A percentile compares a stretch with the other conserved stretches of the same genome.
These are phyloP conservation scores for Fusarium subtropicale DNA, from an alignment of 2,329 filamentous ascomycete genomes.

Conservation along the genomic window DNA sequence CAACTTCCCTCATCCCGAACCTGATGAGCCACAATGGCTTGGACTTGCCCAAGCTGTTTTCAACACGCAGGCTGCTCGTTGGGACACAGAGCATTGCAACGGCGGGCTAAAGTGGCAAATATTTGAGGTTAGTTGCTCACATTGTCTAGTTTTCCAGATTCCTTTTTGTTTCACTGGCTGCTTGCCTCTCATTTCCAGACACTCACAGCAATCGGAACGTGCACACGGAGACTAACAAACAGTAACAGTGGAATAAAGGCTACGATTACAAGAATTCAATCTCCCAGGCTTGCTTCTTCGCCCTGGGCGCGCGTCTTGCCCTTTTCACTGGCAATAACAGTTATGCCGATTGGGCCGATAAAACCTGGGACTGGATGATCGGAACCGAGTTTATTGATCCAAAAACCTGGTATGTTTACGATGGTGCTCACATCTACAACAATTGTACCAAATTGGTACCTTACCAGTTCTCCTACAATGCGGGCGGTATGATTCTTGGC, in stretches of 20 bases:
- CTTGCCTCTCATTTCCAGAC: background rate
- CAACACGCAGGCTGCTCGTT: slow-evolving; percentile 79
- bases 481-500: slow-evolving; percentile 73
- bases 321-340: slow-evolving; percentile 81
- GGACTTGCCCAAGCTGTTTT: slow-evolving; percentile 83
- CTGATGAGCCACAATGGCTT: slow-evolving; percentile 72
- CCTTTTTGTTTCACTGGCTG: background rate
- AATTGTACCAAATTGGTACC: slow-evolving; percentile 70
- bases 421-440: slow-evolving; percentile 67
- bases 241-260: slow-evolving; percentile 74
- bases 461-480: slow-evolving; percentile 78
- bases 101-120: slow-evolving; percentile 89
- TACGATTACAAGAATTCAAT: slow-evolving; percentile 81
- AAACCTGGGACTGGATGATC: slow-evolving; percentile 76
- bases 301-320: slow-evolving; percentile 74
- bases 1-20: slow-evolving; percentile 70
- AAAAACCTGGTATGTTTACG: slow-evolving; percentile 69
- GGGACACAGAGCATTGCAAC: slow-evolving; percentile 76
- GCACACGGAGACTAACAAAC: slow-evolving; percentile 14
- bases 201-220: background rate
- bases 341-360: slow-evolving; percentile 82
- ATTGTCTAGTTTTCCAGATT: background rate
- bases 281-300: slow-evolving; percentile 72
- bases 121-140: slow-evolving; percentile 60
- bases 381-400: slow-evolving; percentile 67